Conservation (phyloP, 225 moss, liverwort and hornwort species). For the Bryum argenteum region DNA sequence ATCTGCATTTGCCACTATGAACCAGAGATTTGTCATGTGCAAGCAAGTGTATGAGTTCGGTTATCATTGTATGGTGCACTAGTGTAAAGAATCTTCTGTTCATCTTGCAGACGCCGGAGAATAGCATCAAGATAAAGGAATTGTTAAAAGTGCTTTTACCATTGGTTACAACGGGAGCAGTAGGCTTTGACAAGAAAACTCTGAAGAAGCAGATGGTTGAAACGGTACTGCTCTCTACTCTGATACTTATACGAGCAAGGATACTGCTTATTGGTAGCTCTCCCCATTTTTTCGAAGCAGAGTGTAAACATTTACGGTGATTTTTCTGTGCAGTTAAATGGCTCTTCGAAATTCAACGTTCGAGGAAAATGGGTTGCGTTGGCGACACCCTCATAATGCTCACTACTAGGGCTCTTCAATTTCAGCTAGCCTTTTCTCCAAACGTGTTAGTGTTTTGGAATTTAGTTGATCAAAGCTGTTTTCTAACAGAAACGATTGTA, state of each 20-base stretch:
- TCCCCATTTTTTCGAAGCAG: neutral
- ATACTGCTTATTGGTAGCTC: constrained; percentile 7
- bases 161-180: constrained; percentile 31
- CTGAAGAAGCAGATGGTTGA: constrained; percentile 42
- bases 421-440: neutral
- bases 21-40: neutral
- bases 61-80: neutral
- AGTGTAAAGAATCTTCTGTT: constrained; percentile 27
- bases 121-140: constrained; percentile 38
- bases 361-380: constrained; percentile 48
- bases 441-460: neutral
- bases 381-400: constrained; percentile 22
- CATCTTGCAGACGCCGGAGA: constrained; percentile 45
- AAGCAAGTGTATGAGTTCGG: neutral
- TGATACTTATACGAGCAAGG: too few relatives aligned
- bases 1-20: neutral
- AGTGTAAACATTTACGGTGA: constrained; percentile 17
- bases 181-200: constrained; percentile 32
- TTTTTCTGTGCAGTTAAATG: constrained; percentile 48
- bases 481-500: too few relatives aligned
- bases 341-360: constrained; percentile 53
- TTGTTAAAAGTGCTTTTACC: constrained; percentile 45
- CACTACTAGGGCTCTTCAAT: neutral
- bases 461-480: neutral
- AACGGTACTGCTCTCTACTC: constrained; percentile 38